Evolutionary conservation across 1,284 basidiomycete species (phyloP).

Genomic region (Puccinia triticina): DNA sequence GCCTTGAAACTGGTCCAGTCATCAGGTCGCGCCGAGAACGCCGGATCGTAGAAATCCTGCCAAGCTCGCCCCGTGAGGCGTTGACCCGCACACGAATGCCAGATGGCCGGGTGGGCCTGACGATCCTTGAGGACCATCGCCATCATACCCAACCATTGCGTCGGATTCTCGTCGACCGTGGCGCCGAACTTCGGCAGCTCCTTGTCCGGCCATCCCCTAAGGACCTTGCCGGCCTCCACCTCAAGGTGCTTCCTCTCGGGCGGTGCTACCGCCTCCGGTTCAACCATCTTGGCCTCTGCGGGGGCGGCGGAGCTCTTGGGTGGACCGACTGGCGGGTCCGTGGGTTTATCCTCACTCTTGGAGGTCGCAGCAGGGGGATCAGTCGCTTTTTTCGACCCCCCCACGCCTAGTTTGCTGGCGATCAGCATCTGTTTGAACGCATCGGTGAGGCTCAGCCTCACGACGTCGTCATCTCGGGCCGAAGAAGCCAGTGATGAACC

Average conservation of each 20-base stretch:
- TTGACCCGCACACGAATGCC: neutral
- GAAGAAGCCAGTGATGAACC: neutral
- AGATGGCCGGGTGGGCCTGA: neutral
- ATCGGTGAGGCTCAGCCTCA: neutral
- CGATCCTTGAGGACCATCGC: neutral
- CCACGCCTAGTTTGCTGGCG: too few relatives aligned
- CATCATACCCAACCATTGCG: neutral
- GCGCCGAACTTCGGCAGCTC: neutral
- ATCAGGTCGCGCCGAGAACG: neutral
- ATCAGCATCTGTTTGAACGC: neutral
- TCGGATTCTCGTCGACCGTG: neutral
- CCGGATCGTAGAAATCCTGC: neutral
- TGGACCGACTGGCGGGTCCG: neutral
- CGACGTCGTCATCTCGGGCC: neutral
- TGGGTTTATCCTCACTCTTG: neutral
- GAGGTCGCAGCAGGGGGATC: too few relatives aligned
- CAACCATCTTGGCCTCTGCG: too few relatives aligned
- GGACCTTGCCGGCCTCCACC: neutral
- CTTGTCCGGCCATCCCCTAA: neutral
- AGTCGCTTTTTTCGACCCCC: too few relatives aligned
- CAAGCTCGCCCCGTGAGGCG: neutral
- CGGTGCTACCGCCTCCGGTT: too few relatives aligned
- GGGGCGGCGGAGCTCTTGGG: too few relatives aligned
- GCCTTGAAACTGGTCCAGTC: neutral
- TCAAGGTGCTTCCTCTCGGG: too few relatives aligned